Percentiles rank a stretch among this genome's conserved stretches.
These are phyloP conservation scores for Fusarium pilosicola DNA, from an alignment of 2,329 filamentous ascomycete genomes.

Conservation along the genomic window DNA sequence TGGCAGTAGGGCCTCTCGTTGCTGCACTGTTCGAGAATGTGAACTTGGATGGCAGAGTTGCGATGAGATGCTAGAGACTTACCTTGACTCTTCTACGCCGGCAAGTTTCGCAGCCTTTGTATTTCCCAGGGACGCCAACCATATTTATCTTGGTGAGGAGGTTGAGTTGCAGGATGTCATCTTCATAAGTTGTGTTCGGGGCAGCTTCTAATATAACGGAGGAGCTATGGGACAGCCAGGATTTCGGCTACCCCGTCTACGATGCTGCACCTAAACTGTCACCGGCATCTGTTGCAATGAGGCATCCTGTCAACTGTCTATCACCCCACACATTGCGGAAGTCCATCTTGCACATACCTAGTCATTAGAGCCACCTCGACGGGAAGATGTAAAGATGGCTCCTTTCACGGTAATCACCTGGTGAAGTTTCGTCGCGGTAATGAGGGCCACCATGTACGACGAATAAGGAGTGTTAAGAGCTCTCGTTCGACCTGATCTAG, in stretches of 20 bases:
- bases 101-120: slow-evolving; percentile 72
- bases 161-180: neutral
- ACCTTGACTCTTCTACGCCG: slow-evolving; percentile 68
- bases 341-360: slow-evolving; percentile 23
- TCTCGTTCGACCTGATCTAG: slow-evolving; percentile 17
- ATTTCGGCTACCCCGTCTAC: slow-evolving; percentile 21
- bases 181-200: neutral
- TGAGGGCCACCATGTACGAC: slow-evolving; percentile 28
- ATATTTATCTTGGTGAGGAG: slow-evolving; percentile 51
- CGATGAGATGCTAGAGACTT: slow-evolving; percentile 35
- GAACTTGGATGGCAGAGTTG: neutral
- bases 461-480: slow-evolving; percentile 33
- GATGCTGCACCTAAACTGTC: slow-evolving; percentile 37
- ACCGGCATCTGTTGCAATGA: slow-evolving; percentile 17
- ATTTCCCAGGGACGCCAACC: slow-evolving; percentile 72
- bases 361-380: slow-evolving; percentile 6
- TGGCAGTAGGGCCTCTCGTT: slow-evolving; percentile 68
- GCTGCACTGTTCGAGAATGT: slow-evolving; percentile 62
- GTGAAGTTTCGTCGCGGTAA: slow-evolving; percentile 38
- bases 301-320: slow-evolving; percentile 30
- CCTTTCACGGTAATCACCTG: slow-evolving; percentile 29
- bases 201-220: slow-evolving; percentile 2
- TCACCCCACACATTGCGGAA: slow-evolving; percentile 39
- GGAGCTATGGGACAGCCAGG: slow-evolving; percentile 1
- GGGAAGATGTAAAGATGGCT: slow-evolving; percentile 18